Evolutionary conservation across 148 eudicot genomes (phyloP).

Genomic region (Rhododendron kiyosumense): DNA sequence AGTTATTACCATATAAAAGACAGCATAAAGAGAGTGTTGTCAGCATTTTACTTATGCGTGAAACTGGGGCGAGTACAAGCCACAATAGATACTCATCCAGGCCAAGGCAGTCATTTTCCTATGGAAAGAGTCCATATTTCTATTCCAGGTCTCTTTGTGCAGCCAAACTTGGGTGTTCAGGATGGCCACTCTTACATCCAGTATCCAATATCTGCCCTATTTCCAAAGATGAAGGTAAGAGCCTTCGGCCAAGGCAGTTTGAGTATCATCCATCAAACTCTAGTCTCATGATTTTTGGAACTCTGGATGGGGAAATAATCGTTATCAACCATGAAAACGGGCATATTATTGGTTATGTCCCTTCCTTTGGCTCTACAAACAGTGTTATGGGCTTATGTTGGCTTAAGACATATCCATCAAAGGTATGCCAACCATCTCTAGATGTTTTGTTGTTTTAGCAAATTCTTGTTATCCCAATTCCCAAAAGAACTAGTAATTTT

Average conservation of each 20-base stretch:
- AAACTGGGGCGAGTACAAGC: slow-evolving; percentile 36
- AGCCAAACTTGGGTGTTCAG: slow-evolving; percentile 57
- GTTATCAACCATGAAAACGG: slow-evolving; percentile 68
- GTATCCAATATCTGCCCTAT: slow-evolving; percentile 34
- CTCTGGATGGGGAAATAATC: slow-evolving; percentile 76
- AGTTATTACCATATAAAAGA: slow-evolving; percentile 60
- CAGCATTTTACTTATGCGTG: slow-evolving; percentile 51
- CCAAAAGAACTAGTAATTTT: background rate
- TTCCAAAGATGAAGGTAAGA: slow-evolving; percentile 33
- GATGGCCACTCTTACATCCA: slow-evolving; percentile 47
- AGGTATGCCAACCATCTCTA: slow-evolving; percentile 38
- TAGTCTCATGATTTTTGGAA: slow-evolving; percentile 75
- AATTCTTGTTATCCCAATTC: background rate
- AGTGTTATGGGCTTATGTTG: slow-evolving; percentile 79
- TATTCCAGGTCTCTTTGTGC: slow-evolving; percentile 63
- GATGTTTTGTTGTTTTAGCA: background rate
- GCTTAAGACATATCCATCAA: slow-evolving; percentile 66
- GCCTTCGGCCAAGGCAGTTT: slow-evolving; percentile 74
- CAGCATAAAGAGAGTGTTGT: slow-evolving; percentile 39
- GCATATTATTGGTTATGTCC: slow-evolving; percentile 40
- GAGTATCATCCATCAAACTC: slow-evolving; percentile 76
- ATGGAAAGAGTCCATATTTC: slow-evolving; percentile 30
- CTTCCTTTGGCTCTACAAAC: slow-evolving; percentile 35
- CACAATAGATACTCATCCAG: slow-evolving; percentile 13
- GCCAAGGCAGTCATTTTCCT: slow-evolving; percentile 18